A percentile compares a stretch with the other conserved stretches of the same genome.
phyloP scores from a whole-genome alignment of 495 filamentous ascomycete species.

The Paragyromitra xinjiangensis region DNA sequence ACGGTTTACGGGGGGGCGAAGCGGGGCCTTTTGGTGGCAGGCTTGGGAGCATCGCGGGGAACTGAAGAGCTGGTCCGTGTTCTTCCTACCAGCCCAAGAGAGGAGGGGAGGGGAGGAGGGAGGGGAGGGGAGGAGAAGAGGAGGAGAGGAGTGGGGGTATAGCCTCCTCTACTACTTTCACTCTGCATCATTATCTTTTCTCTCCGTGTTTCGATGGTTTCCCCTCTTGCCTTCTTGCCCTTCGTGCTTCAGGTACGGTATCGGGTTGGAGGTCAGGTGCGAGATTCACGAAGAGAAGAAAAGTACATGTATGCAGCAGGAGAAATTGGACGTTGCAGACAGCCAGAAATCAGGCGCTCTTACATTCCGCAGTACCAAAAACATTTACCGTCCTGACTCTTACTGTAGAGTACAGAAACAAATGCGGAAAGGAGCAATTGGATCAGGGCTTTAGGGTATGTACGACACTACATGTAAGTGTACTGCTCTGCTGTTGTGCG shows the following conservation, averaged over 20 bases:
- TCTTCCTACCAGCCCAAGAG: conserved; percentile 27
- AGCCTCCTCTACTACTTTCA: conserved; percentile 22
- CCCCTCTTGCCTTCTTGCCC: conserved; percentile 24
- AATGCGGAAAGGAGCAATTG: conserved; percentile 23
- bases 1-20: conserved; percentile 50
- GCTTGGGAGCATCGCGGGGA: conserved; percentile 45
- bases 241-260: conserved; percentile 32
- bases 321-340: conserved; percentile 20
- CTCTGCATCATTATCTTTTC: conserved; percentile 35
- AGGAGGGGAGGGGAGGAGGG: background rate
- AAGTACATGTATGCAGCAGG: conserved; percentile 12
- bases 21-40: conserved; percentile 43
- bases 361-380: background rate
- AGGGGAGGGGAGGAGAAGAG: background rate
- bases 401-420: conserved; percentile 18
- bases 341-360: conserved; percentile 5
- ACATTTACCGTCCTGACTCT: conserved; percentile 8
- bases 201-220: conserved; percentile 49
- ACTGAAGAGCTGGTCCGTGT: conserved; percentile 47
- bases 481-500: conserved; percentile 7
- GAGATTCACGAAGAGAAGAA: conserved; percentile 21
- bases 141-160: conserved; percentile 8
- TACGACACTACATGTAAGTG: conserved; percentile 25
- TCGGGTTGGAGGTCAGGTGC: conserved; percentile 35
- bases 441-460: conserved; percentile 31